Evolutionary conservation across 1,139 yeast genomes (phyloP), one percentile per base, ranked within the genome.

Genomic region (Groenewaldozyma auringiensis): DNA sequence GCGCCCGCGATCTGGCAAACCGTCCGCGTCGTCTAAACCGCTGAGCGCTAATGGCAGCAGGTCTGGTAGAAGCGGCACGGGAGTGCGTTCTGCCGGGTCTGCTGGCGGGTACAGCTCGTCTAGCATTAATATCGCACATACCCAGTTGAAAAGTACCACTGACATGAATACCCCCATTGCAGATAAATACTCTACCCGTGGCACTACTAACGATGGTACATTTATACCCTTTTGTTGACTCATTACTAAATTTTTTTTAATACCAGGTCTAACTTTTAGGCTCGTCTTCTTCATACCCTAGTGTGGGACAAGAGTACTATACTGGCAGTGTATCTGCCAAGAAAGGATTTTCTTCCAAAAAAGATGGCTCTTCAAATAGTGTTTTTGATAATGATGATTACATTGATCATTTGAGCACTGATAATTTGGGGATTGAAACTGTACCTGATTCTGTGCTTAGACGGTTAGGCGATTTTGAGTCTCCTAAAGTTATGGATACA

Each of bases 141-240:
- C 11, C 20, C 33, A 25, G 13, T 22, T 25, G 34, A 16, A 39
- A 31, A 13, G 29, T 13, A 22, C 34, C 11, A 16, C 17, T 14
- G 17, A 43, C 22, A 44, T 42, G 17, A 38, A 36, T 3, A 45
- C 47, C 3, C 47, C 47, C 1, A 45, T 45, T 45, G 47, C 47
- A 3, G 47, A 45, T 25, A 33, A 35, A 16, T 45, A 41, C 36
- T 37, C 45, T 8, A 31, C 27, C 14, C 29, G 21, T n/a, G 21
- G 21, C 25, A 29, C 17, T n/a, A 16, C 29, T 17, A 29, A 32
- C 17, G 37, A 3, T 9, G 25, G 25, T 18, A 18, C 4, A 9
- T 20, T 6, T 8, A 9, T 13, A 35, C 20, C 25, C 8, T 35
- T 20, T 35, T 35, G 25, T 20, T 13, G 38, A 4, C 9, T 35